These are phyloP conservation scores for Protostelium mycophagum DNA, from an alignment of 78 protist species.

Conservation along the genomic window DNA sequence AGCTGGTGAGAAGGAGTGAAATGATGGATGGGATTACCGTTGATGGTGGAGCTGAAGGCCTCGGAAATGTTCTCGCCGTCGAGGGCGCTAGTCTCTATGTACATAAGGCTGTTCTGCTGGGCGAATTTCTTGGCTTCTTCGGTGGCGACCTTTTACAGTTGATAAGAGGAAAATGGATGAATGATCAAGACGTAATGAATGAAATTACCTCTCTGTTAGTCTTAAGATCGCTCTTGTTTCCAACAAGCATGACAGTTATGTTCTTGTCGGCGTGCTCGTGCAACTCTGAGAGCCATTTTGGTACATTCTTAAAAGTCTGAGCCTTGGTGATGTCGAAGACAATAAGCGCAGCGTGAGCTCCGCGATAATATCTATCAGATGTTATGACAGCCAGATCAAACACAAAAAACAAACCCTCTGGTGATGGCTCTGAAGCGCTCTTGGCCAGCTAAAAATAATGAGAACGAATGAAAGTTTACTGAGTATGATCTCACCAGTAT, in stretches of 20 bases:
- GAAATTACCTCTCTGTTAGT: constrained; percentile 6
- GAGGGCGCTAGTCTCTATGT: constrained; percentile 63
- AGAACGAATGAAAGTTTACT: no score
- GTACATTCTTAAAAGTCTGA: constrained; percentile 64
- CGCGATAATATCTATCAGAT: constrained; percentile 80
- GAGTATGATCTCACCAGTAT: constrained; percentile 29
- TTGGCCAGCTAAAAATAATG: constrained; percentile 89
- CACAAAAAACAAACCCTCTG: constrained; percentile 7
- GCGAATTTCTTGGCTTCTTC: constrained; percentile 34
- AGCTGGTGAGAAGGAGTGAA: not conserved
- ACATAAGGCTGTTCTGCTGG: constrained; percentile 13
- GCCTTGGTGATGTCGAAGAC: constrained; percentile 50
- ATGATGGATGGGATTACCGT: not conserved
- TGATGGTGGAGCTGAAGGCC: constrained; percentile 24
- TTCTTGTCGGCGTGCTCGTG: constrained; percentile 81
- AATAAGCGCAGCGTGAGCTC: constrained; percentile 91
- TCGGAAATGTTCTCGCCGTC: constrained; percentile 45
- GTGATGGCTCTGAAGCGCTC: constrained; percentile 96
- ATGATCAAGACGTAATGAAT: not conserved
- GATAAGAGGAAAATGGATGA: not conserved
- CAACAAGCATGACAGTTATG: constrained; percentile 89
- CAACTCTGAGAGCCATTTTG: constrained; percentile 79
- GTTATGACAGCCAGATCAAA: no score
- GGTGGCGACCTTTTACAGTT: constrained; percentile 7
- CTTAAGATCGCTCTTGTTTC: constrained; percentile 93